A percentile compares a stretch with the other conserved stretches of the same genome.
phyloP scores from a whole-genome alignment of 306 rosid genomes.

The Rosa multiflora region DNA sequence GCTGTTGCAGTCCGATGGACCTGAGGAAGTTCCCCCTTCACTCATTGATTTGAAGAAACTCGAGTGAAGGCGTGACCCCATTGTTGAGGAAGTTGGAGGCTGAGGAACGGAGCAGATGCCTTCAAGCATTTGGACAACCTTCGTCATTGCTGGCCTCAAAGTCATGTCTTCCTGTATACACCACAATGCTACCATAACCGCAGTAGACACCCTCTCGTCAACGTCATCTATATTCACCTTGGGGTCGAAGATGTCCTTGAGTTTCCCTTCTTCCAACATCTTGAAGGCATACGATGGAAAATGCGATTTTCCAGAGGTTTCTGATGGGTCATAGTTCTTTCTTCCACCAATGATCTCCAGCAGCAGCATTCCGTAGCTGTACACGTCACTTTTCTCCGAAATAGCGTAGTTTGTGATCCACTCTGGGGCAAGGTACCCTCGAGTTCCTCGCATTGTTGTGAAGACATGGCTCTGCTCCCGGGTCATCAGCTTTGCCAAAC shows the following conservation, averaged over 20 bases:
- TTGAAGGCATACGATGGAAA: slow-evolving; percentile 77
- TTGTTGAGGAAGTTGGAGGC: slow-evolving; percentile 55
- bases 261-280: slow-evolving; percentile 85
- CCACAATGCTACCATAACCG: slow-evolving; percentile 79
- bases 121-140: slow-evolving; percentile 91
- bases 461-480: slow-evolving; percentile 89
- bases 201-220: slow-evolving; percentile 47
- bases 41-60: slow-evolving; percentile 49
- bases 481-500: slow-evolving; percentile 85
- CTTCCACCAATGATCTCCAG: slow-evolving; percentile 87
- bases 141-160: slow-evolving; percentile 78
- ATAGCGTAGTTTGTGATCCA: slow-evolving; percentile 96
- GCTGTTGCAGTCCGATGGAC: slow-evolving; percentile 70
- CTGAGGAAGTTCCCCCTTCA: slow-evolving; percentile 67
- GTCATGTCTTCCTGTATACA: slow-evolving; percentile 91
- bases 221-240: slow-evolving; percentile 32
- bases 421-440: slow-evolving; percentile 93
- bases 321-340: slow-evolving; percentile 63
- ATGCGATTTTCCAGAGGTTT: slow-evolving; percentile 66
- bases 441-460: slow-evolving; percentile 81
- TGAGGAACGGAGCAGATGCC: slow-evolving; percentile 62
- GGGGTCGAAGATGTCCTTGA: slow-evolving; percentile 51
- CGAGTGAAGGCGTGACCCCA: slow-evolving; percentile 56
- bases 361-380: slow-evolving; percentile 87
- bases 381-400: slow-evolving; percentile 92